These are phyloP conservation scores for Xerocomellus dryophilus DNA, from an alignment of 768 basidiomycete species.

Conservation along the genomic window DNA sequence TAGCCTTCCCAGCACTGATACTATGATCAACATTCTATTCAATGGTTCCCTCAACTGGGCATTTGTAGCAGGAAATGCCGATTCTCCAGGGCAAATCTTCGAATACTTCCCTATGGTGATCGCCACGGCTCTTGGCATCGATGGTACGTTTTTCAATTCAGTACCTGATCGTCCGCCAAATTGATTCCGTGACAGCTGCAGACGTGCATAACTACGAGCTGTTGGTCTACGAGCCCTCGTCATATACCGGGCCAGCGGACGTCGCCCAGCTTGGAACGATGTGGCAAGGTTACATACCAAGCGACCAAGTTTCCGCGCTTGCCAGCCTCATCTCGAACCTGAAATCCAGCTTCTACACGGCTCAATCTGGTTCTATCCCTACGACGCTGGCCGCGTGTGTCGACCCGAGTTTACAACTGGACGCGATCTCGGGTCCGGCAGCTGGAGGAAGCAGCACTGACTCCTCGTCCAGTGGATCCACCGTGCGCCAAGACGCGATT, in stretches of 20 bases:
- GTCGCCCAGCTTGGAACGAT: slow-evolving; percentile 56
- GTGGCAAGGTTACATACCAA: slow-evolving; percentile 70
- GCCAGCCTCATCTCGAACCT: slow-evolving; percentile 59
- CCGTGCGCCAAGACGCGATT: slow-evolving; percentile 73
- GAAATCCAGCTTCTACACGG: slow-evolving; percentile 65
- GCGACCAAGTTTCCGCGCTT: slow-evolving; percentile 52
- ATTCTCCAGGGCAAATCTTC: slow-evolving; percentile 76
- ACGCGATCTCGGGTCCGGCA: slow-evolving; percentile 42
- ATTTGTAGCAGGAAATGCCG: slow-evolving; percentile 55
- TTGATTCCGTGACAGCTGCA: slow-evolving; percentile 32
- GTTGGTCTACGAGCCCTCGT: slow-evolving; percentile 62
- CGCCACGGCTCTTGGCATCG: slow-evolving; percentile 43
- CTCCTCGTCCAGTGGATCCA: slow-evolving; percentile 27
- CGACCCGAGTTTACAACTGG: slow-evolving; percentile 62
- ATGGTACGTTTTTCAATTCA: slow-evolving; percentile 30
- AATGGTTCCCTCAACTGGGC: slow-evolving; percentile 59
- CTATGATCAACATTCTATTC: slow-evolving; percentile 66
- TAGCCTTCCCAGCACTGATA: slow-evolving; percentile 38
- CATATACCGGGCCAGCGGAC: slow-evolving; percentile 51
- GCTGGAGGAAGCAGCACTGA: slow-evolving; percentile 21
- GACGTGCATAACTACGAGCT: slow-evolving; percentile 55
- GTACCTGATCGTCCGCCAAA: slow-evolving; percentile 17
- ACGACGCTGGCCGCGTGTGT: slow-evolving; percentile 62
- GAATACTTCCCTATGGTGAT: slow-evolving; percentile 59
- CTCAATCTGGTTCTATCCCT: slow-evolving; percentile 42